Conservation (phyloP, 148 eudicot genomes). For the Rhododendron mucronatum region DNA sequence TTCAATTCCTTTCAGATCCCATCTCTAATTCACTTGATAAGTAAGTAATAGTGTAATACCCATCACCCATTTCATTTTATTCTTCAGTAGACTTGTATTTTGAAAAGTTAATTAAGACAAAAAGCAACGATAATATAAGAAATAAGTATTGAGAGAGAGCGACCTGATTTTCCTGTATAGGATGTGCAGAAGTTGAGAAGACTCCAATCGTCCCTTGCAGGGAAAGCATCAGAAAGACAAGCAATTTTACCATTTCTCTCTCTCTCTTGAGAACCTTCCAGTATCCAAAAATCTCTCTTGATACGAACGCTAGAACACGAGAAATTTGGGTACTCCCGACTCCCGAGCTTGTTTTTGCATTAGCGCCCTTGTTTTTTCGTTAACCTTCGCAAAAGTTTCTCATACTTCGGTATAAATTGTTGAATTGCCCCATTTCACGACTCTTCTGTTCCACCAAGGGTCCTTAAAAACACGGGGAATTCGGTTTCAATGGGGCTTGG, state of each 20-base stretch:
- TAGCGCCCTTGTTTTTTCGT: not conserved
- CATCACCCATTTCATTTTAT: not conserved
- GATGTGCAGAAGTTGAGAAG: not conserved
- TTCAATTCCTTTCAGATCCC: not conserved
- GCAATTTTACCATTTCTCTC: not conserved
- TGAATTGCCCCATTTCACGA: not conserved
- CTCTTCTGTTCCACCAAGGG: not conserved
- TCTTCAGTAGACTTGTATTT: not conserved
- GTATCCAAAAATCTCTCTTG: not conserved
- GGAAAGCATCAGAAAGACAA: not conserved
- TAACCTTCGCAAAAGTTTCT: not conserved
- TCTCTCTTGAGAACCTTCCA: not conserved
- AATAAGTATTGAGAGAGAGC: not conserved
- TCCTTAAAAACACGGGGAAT: too few species aligned
- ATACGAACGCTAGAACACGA: not conserved
- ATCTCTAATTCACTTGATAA: not conserved
- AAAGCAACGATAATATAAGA: not conserved
- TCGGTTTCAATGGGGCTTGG: too few species aligned
- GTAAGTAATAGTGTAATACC: not conserved
- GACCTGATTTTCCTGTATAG: not conserved
- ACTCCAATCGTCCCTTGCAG: slow-evolving; percentile 3
- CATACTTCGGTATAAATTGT: not conserved
- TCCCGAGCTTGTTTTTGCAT: not conserved
- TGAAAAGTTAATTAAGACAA: not conserved
- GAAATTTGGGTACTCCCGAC: not conserved